A percentile compares a stretch with the other conserved stretches of the same genome.
Evolutionary conservation across 1,139 yeast species (phyloP).

Genomic region (Nakaseomyces sp.): DNA sequence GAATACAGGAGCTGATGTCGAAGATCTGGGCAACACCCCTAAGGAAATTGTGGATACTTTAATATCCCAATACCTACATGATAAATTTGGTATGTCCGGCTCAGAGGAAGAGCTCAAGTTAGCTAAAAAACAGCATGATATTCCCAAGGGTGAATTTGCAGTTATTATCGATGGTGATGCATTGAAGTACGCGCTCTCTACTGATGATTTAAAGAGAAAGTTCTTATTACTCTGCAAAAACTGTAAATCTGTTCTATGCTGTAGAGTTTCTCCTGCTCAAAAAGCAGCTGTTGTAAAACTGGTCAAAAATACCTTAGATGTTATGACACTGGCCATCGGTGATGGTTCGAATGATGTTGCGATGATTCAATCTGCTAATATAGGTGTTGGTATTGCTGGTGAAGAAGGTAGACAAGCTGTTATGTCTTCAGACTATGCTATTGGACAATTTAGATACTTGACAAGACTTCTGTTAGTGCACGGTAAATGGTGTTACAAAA

Average conservation of each 20-base stretch:
- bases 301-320: constrained; percentile 72
- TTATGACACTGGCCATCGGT: constrained; percentile 89
- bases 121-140: constrained; percentile 64
- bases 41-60: constrained; percentile 44
- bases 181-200: constrained; percentile 58
- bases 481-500: constrained; percentile 92
- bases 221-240: constrained; percentile 83
- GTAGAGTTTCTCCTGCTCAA: constrained; percentile 96
- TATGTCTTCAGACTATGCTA: constrained; percentile 94
- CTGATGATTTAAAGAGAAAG: constrained; percentile 50
- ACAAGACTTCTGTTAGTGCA: constrained; percentile 75
- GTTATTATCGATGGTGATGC: constrained; percentile 93
- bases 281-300: constrained; percentile 89
- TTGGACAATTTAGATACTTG: constrained; percentile 87
- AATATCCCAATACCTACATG: constrained; percentile 52
- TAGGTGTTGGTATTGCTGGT: constrained; percentile 97
- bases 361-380: constrained; percentile 97
- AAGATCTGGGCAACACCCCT: constrained; percentile 31
- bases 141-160: constrained; percentile 75
- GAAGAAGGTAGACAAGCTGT: constrained; percentile 98
- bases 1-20: constrained; percentile 38
- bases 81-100: constrained; percentile 58
- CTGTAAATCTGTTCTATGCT: constrained; percentile 88
- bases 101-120: constrained; percentile 44
- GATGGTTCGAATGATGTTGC: constrained; percentile 99